Evolutionary conservation across 495 filamentous ascomycete species (phyloP), one percentile per base, ranked within the genome.

Genomic region (Tricharina praecox): DNA sequence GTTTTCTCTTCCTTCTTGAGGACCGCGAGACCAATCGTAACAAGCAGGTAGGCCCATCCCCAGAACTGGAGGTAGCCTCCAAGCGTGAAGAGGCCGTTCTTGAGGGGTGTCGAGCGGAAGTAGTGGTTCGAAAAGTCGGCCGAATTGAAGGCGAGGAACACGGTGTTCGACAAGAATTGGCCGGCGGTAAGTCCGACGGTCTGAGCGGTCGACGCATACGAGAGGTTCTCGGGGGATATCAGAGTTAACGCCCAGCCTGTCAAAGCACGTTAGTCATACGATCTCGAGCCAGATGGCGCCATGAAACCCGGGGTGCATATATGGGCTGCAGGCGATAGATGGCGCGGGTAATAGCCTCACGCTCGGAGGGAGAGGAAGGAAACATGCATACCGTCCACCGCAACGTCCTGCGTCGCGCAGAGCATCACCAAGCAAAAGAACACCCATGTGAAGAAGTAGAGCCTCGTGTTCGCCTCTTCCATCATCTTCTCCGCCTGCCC

Each of bases 391-490:
- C 69, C 90, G 61, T 97, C 90, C 3, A 97, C 90, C 26, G 90
- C 90, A 63, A 97, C 95, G 65, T 97, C 90, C 65, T 97, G 90
- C 16, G 90, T 97, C 15, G 90, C 90, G 64, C 90, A 97, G 72
- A 94, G 83, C 59, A 97, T 85, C 48, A 97, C 90, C 50, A 97
- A 68, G 61, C 85, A 76, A 64, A 97, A 97, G 85, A 92, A 97
- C 84, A 88, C 94, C 55, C 80, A 82, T 2, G 92, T 96, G 58
- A 97, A 95, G 36, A 69, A 71, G 85, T 92, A 96, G 4, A 97
- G 76, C 53, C 83, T 75, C 52, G 77, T 76, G 11, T 84, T 88
- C 18, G 83, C 90, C 52, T 70, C 61, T 28, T 70, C 70, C 90
- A 97, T 93, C 76, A 96, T 79, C n/a, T 63, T 61, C 51, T 87